Base-by-base conservation (phyloP, 148 eudicot species). In the Spergularia marina region DNA sequence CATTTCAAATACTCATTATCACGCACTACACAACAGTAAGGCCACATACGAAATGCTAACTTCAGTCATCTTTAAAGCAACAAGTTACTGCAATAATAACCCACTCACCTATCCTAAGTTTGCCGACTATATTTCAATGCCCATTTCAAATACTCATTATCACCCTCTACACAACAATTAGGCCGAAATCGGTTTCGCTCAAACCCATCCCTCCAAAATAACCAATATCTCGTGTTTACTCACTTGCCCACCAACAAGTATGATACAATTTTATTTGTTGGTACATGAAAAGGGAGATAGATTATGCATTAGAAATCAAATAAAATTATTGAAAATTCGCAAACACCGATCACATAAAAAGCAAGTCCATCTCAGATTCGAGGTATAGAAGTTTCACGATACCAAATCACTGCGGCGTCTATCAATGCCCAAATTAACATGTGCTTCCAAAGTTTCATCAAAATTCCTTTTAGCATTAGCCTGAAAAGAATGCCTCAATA, bases 351-450 rank as follows among this genome's bases (percentile, higher is more conserved):
- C 41, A 59, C 23, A 25, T 23, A 11, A 41, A 13, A 61, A 39
- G 4, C 44, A 16, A 79, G 39, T 13, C 11, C 41, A 75, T 70
- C 70, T 64, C 49, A 81, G 20, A 34, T 9, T 20, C 34, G 72
- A 76, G 58, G 73, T 20, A 74, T 41, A 65, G 20, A 62, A 18
- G 76, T 23, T 66, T 74, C 74, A 53, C 44, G 21, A 65, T 84
- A 88, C 98, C 98, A 94, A 92, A 77, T 94, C 93, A 84, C 91
- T 91, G 75, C 97, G 88, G 55, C 97, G 89, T 78, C 94, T 83
- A 57, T 94, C 97, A 76, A 87, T 79, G 74, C 89, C 89, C 88
- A 94, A 81, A 74, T 84, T 92, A 39, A 92, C 98, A 85, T 94
- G 98, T 66, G 97, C 93, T 86, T 94, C 98, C 76, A 94, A 79